Conservation (phyloP, 805 yeast species). For the Candida odintsovae region DNA sequence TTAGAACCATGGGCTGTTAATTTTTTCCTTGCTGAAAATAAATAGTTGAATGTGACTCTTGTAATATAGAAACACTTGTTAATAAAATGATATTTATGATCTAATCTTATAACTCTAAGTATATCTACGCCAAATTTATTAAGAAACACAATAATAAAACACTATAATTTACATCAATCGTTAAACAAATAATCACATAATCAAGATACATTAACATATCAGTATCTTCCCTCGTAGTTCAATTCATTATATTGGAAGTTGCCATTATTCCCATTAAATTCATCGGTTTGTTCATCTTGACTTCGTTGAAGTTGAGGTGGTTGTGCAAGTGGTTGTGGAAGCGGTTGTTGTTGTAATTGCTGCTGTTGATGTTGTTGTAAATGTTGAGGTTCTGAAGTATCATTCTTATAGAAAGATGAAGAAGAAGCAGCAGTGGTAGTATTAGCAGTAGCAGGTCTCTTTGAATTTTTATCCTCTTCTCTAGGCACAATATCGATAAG, state of each 20-base stretch:
- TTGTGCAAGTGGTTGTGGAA: background rate
- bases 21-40: slow-evolving; percentile 77
- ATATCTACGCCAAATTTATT: no score
- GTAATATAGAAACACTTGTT: background rate
- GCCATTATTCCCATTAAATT: background rate
- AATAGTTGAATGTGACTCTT: no score
- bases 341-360: slow-evolving; percentile 3
- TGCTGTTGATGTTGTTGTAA: slow-evolving; percentile 3
- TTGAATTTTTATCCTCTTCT: slow-evolving; percentile 46
- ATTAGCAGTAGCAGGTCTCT: background rate
- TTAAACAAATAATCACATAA: background rate
- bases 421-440: background rate
- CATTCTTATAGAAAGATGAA: background rate
- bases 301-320: background rate
- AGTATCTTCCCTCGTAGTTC: slow-evolving; percentile 1
- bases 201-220: background rate
- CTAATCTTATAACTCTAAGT: no score
- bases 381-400: background rate
- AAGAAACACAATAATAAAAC: background rate
- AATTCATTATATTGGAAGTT: slow-evolving; percentile 3
- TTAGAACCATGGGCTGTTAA: slow-evolving; percentile 67
- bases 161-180: background rate
- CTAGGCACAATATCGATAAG: slow-evolving; percentile 94
- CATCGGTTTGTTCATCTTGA: background rate
- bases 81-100: background rate